Percentiles rank a stretch among this genome's conserved stretches.
Evolutionary conservation across 352 stramenopile genomes (phyloP).

Genomic region (Elongisporangium prolatum): DNA sequence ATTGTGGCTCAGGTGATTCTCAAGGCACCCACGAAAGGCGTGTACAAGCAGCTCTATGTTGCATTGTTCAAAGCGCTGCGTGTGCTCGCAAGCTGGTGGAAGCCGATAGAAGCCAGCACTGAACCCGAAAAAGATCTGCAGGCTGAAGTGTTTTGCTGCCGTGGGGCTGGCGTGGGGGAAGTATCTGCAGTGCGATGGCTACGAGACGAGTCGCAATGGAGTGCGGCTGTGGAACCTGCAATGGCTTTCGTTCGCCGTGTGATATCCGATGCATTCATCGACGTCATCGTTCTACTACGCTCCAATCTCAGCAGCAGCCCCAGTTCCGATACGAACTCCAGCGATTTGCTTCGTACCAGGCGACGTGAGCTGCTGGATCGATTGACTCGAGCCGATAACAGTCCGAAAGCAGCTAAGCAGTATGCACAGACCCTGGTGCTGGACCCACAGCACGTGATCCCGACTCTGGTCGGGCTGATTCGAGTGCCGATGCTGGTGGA

Average conservation of each 20-base stretch:
- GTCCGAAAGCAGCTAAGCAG: neutral
- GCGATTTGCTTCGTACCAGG: conserved; percentile 8
- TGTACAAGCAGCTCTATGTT: conserved; percentile 68
- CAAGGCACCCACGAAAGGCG: conserved; percentile 43
- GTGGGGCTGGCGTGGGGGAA: conserved; percentile 44
- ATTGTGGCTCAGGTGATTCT: conserved; percentile 51
- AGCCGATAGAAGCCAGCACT: conserved; percentile 4
- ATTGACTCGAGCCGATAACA: neutral
- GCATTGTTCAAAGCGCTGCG: conserved; percentile 50
- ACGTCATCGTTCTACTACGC: conserved; percentile 24
- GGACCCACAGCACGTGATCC: conserved; percentile 20
- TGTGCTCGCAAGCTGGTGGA: conserved; percentile 40
- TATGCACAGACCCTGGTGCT: conserved; percentile 13
- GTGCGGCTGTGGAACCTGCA: conserved; percentile 4
- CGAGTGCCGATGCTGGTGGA: conserved; percentile 28
- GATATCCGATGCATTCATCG: conserved; percentile 23
- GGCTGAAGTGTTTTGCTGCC: conserved; percentile 21
- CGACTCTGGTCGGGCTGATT: conserved; percentile 27
- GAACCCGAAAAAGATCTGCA: neutral
- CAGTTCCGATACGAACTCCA: neutral
- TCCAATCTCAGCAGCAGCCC: conserved; percentile 19
- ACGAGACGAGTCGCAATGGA: neutral
- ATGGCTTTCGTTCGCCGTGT: conserved; percentile 9
- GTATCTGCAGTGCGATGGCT: conserved; percentile 26
- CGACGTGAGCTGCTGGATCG: conserved; percentile 23